Percentiles rank a stretch among this genome's conserved stretches.
Conservation (phyloP, 192 early-diverging fungal species). For the Kappamyces sp. region DNA sequence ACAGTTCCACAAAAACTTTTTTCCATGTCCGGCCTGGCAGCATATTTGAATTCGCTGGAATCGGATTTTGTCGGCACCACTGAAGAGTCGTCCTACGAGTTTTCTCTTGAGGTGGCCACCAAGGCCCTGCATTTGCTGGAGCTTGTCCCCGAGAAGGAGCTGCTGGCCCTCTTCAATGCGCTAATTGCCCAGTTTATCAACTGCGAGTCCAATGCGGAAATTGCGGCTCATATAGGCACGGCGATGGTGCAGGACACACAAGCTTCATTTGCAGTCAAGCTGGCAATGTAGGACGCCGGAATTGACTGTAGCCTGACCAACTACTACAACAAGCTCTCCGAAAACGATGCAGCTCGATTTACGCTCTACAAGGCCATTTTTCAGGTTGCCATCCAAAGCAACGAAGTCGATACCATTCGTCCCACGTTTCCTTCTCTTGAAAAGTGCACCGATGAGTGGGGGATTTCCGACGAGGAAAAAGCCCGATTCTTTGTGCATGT, state of each 20-base stretch:
- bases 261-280: constrained; percentile 9
- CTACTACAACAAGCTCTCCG: constrained; percentile 76
- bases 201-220: constrained; percentile 7
- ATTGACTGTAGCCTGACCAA: constrained; percentile 55
- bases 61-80: no score
- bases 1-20: no score
- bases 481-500: constrained; percentile 58
- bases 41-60: no score
- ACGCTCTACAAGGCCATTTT: constrained; percentile 71
- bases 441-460: constrained; percentile 66
- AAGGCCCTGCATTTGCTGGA: background rate
- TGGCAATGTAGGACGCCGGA: background rate
- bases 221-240: background rate
- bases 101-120: background rate
- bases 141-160: background rate
- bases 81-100: no score
- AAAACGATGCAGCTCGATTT: constrained; percentile 48
- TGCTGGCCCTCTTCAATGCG: constrained; percentile 5
- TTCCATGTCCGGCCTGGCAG: no score
- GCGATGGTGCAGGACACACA: constrained; percentile 5
- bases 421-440: constrained; percentile 60
- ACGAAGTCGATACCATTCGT: constrained; percentile 63
- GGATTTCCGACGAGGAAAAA: constrained; percentile 48
- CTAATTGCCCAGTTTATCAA: constrained; percentile 1
- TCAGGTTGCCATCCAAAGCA: constrained; percentile 61